Percentiles rank a stretch among this genome's conserved stretches.
Evolutionary conservation across 768 basidiomycete species (phyloP).

Genomic region (Podaxis sp.): DNA sequence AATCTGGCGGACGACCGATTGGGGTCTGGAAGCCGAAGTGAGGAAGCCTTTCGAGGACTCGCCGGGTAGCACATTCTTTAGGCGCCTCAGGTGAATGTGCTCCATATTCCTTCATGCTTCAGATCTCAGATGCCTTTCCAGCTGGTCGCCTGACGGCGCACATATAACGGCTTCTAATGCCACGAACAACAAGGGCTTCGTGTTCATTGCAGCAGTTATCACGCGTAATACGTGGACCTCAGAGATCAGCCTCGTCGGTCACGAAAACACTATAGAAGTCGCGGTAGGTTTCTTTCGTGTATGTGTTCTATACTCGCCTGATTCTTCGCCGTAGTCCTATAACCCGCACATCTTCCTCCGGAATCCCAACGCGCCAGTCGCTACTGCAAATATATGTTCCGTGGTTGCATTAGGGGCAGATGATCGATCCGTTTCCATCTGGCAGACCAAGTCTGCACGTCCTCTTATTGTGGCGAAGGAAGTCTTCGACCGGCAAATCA

Average conservation of each 20-base stretch:
- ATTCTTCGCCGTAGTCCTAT: constrained; percentile 57
- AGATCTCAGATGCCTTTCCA: constrained; percentile 27
- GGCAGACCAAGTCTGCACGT: constrained; percentile 91
- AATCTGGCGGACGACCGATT: constrained; percentile 94
- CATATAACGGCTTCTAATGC: constrained; percentile 98
- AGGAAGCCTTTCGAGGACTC: constrained; percentile 91
- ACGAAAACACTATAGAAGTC: constrained; percentile 96
- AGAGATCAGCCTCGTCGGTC: constrained; percentile 93
- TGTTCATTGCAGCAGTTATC: constrained; percentile 97
- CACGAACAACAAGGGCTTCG: constrained; percentile 93
- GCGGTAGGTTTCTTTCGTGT: constrained; percentile 54
- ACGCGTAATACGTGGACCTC: constrained; percentile 86
- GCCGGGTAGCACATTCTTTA: constrained; percentile 92
- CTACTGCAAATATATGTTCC: constrained; percentile 83
- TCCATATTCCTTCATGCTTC: background rate
- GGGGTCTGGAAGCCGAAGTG: constrained; percentile 82
- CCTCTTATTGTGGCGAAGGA: constrained; percentile 93
- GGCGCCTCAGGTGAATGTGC: constrained; percentile 69
- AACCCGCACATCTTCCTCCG: constrained; percentile 94
- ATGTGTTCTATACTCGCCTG: background rate
- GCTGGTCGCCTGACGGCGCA: constrained; percentile 99
- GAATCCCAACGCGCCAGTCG: constrained; percentile 61
- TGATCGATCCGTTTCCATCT: constrained; percentile 90
- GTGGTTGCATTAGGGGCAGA: constrained; percentile 94
- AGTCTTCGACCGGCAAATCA: constrained; percentile 90